Evolutionary conservation across 805 yeast species (phyloP).

Genomic region (Wickerhamomyces sydowiorum): DNA sequence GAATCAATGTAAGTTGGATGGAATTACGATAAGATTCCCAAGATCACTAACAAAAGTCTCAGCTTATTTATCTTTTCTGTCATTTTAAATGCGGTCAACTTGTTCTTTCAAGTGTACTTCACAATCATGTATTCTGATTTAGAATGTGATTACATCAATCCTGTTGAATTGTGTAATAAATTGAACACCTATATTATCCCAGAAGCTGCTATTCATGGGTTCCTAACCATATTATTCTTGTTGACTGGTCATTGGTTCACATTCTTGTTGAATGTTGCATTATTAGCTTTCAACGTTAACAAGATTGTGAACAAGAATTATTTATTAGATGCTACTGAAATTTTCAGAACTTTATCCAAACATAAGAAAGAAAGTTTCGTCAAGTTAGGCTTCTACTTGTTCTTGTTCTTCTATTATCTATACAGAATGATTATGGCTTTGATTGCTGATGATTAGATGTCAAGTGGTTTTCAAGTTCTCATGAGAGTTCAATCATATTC

Average conservation of each 20-base stretch:
- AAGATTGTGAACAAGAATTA: constrained; percentile 77
- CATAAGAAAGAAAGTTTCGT: constrained; percentile 90
- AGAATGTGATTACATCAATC: constrained; percentile 95
- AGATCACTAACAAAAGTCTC: too few species aligned
- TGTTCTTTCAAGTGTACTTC: constrained; percentile 90
- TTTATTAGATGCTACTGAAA: constrained; percentile 93
- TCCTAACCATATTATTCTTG: constrained; percentile 63
- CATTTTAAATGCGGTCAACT: constrained; percentile 75
- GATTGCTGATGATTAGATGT: constrained; percentile 37
- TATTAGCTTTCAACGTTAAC: constrained; percentile 77
- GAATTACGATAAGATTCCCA: too few species aligned
- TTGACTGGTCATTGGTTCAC: constrained; percentile 91
- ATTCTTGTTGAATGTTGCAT: constrained; percentile 75
- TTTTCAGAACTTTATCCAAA: constrained; percentile 86
- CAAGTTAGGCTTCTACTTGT: constrained; percentile 84
- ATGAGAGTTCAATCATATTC: too few species aligned
- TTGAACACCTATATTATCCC: constrained; percentile 86
- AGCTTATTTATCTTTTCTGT: constrained; percentile 66
- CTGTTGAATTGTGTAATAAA: constrained; percentile 91
- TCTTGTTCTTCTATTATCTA: constrained; percentile 91
- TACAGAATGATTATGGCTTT: constrained; percentile 95
- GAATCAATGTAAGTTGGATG: constrained; percentile 1
- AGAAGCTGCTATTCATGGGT: constrained; percentile 80
- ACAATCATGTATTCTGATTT: constrained; percentile 93
- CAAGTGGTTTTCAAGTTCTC: neutral